phyloP scores from a whole-genome alignment of 345 rosid genomes.

The Melastoma malabathricum region DNA sequence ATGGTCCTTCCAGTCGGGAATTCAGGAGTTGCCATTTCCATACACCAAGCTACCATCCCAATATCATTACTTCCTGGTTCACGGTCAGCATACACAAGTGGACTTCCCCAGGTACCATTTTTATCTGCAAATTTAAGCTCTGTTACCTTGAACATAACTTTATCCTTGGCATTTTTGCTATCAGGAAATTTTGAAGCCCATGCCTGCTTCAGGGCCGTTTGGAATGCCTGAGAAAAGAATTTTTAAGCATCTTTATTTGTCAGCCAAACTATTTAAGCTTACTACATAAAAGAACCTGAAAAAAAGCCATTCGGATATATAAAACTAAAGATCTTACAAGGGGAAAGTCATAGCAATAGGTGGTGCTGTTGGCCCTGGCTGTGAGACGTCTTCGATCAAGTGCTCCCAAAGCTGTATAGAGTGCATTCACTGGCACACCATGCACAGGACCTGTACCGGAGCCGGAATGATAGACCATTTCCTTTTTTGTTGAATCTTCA shows the following conservation, averaged over 20 bases:
- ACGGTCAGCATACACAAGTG: constrained; percentile 49
- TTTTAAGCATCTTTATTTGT: constrained; percentile 3
- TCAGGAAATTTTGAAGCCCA: constrained; percentile 63
- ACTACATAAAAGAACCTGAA: background rate
- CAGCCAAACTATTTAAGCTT: constrained; percentile 2
- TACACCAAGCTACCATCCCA: constrained; percentile 97
- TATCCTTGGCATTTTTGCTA: constrained; percentile 31
- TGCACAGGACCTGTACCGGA: constrained; percentile 53
- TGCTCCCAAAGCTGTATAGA: constrained; percentile 60
- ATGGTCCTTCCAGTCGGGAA: constrained; percentile 87
- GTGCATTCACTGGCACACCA: constrained; percentile 43
- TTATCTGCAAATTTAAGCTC: constrained; percentile 72
- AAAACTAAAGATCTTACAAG: constrained; percentile 31
- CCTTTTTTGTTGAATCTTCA: constrained; percentile 45
- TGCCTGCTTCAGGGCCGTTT: constrained; percentile 57
- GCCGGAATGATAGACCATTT: constrained; percentile 54
- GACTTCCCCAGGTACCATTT: constrained; percentile 58
- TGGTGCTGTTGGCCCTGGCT: constrained; percentile 78
- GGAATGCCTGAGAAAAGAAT: constrained; percentile 64
- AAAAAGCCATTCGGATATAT: constrained; percentile 2
- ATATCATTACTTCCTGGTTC: constrained; percentile 69
- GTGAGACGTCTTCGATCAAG: constrained; percentile 71
- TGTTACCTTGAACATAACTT: constrained; percentile 37
- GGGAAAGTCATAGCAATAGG: constrained; percentile 97
- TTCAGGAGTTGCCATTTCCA: constrained; percentile 90